Evolutionary conservation across 495 filamentous ascomycete genomes (phyloP).

Genomic region (Zalerion maritima): DNA sequence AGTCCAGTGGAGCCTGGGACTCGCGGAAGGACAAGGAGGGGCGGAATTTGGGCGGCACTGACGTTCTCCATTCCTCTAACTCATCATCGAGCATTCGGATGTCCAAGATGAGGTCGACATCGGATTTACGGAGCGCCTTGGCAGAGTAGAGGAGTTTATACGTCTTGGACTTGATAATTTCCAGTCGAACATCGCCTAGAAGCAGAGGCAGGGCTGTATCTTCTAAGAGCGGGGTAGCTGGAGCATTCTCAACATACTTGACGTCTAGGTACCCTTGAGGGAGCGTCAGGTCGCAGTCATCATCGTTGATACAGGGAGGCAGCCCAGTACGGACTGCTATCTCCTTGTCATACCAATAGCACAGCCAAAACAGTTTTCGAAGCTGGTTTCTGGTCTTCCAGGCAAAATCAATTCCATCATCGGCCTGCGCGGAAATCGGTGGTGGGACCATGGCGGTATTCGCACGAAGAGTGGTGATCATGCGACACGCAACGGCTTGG

Average conservation of each 20-base stretch:
- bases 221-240: slow-evolving; percentile 8
- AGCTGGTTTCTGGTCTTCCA: slow-evolving; percentile 19
- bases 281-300: slow-evolving; percentile 38
- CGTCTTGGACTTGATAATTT: slow-evolving; percentile 35
- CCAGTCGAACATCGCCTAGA: slow-evolving; percentile 33
- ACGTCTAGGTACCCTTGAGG: slow-evolving; percentile 28
- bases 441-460: slow-evolving; percentile 14
- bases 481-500: slow-evolving; percentile 25
- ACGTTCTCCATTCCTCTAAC: slow-evolving; percentile 34
- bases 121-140: slow-evolving; percentile 29
- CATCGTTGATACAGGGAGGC: slow-evolving; percentile 34
- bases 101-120: slow-evolving; percentile 35
- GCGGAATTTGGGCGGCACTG: slow-evolving; percentile 26
- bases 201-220: slow-evolving; percentile 24
- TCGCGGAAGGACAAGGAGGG: slow-evolving; percentile 29
- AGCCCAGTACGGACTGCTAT: slow-evolving; percentile 34
- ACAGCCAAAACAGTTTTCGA: slow-evolving; percentile 39
- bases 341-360: slow-evolving; percentile 38
- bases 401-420: slow-evolving; percentile 3
- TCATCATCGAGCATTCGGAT: slow-evolving; percentile 39
- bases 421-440: slow-evolving; percentile 1
- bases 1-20: slow-evolving; percentile 20
- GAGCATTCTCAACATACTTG: slow-evolving; percentile 17
- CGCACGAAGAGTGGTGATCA: slow-evolving; percentile 34
- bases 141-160: slow-evolving; percentile 34